phyloP scores from a whole-genome alignment of 2,329 filamentous ascomycete genomes.

The Xylaria sp. region DNA sequence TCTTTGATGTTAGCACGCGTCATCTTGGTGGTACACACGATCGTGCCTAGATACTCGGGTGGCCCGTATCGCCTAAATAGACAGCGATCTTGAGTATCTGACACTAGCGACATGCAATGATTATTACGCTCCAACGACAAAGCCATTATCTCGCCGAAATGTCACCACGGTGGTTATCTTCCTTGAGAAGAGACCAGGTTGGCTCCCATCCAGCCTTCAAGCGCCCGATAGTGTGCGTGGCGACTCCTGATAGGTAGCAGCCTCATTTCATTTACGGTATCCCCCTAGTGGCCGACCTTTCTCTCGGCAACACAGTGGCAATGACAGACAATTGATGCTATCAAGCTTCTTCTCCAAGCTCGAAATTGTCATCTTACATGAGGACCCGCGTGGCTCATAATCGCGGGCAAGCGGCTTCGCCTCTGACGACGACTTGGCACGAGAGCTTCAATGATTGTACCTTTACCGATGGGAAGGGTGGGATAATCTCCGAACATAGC shows the following conservation, averaged over 20 bases:
- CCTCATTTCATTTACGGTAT: neutral
- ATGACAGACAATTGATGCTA: conserved; percentile 3
- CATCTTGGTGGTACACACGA: neutral
- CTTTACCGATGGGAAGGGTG: neutral
- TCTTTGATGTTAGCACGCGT: conserved; percentile 1
- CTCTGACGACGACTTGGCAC: neutral
- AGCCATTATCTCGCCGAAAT: conserved; percentile 9
- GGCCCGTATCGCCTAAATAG: neutral
- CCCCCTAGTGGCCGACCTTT: neutral
- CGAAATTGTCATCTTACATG: neutral
- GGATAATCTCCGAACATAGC: neutral
- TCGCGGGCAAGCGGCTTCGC: neutral
- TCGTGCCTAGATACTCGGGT: conserved; percentile 1
- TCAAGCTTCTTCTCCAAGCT: neutral
- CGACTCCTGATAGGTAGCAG: conserved; percentile 24
- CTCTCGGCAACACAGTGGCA: neutral
- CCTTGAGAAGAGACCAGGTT: conserved; percentile 3
- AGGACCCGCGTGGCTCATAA: neutral
- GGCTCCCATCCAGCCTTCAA: conserved; percentile 4
- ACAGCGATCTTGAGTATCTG: neutral
- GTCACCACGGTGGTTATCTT: conserved; percentile 12
- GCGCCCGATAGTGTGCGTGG: conserved; percentile 15
- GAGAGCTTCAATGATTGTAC: neutral
- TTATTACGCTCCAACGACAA: neutral
- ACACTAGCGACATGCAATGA: conserved; percentile 7